phyloP scores from a whole-genome alignment of 495 filamentous ascomycete genomes.

The Cairneyella variabilis region DNA sequence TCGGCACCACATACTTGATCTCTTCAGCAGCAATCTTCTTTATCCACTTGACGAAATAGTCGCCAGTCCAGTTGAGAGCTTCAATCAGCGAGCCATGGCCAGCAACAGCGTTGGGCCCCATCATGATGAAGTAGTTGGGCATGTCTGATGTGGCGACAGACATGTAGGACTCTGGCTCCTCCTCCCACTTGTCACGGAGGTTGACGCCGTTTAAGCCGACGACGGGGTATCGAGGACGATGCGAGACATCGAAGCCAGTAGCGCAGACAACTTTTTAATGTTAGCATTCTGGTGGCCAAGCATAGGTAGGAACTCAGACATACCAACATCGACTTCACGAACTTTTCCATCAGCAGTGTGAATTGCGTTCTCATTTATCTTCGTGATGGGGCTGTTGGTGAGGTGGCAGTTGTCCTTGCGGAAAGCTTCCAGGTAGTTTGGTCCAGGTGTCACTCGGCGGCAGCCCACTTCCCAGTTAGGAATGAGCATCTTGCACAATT shows the following conservation, averaged over 20 bases:
- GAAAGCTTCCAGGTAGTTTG: constrained; percentile 53
- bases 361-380: constrained; percentile 44
- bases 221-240: constrained; percentile 46
- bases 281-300: too few relatives aligned
- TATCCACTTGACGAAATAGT: constrained; percentile 31
- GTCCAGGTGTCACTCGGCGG: constrained; percentile 53
- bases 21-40: constrained; percentile 9
- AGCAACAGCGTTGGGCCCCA: constrained; percentile 5
- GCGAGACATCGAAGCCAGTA: constrained; percentile 49
- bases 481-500: background rate
- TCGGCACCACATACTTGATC: constrained; percentile 42
- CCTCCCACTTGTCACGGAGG: constrained; percentile 37
- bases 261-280: constrained; percentile 49
- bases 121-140: constrained; percentile 14
- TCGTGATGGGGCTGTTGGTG: constrained; percentile 32
- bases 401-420: constrained; percentile 44
- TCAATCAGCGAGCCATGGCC: constrained; percentile 3
- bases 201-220: constrained; percentile 41
- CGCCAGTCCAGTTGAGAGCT: background rate
- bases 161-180: constrained; percentile 44
- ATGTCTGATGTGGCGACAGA: constrained; percentile 41
- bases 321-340: constrained; percentile 31
- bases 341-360: constrained; percentile 34
- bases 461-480: constrained; percentile 53
- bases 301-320: too few relatives aligned